Evolutionary conservation across 805 yeast species (phyloP).

Genomic region (Yamadazyma sp.): DNA sequence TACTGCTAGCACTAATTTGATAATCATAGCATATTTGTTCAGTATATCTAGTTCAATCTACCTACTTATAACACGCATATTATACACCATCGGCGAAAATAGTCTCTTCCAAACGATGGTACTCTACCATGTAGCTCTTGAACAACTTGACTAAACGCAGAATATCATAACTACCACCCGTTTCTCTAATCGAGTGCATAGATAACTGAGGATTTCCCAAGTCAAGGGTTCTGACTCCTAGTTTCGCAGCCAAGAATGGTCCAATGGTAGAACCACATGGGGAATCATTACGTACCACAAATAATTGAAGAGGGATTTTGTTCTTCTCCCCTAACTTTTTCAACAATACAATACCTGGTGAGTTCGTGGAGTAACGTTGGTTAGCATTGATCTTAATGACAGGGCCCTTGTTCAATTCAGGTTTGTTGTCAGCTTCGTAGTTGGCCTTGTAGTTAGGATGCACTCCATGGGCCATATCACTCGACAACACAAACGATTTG

Average conservation of each 20-base stretch:
- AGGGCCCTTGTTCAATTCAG: constrained; percentile 84
- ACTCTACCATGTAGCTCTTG: constrained; percentile 53
- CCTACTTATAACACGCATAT: background rate
- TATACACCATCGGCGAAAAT: constrained; percentile 22
- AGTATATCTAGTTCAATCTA: background rate
- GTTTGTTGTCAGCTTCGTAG: constrained; percentile 78
- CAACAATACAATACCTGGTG: constrained; percentile 80
- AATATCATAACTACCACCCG: constrained; percentile 79
- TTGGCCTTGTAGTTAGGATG: constrained; percentile 85
- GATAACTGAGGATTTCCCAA: constrained; percentile 89
- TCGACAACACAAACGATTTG: constrained; percentile 83
- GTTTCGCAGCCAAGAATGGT: constrained; percentile 82
- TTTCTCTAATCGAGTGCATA: constrained; percentile 93
- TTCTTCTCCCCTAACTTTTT: constrained; percentile 67
- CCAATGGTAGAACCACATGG: constrained; percentile 98
- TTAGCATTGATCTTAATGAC: constrained; percentile 92
- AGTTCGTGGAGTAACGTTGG: constrained; percentile 92
- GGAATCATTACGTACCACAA: constrained; percentile 90
- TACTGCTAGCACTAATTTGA: background rate
- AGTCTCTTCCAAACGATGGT: constrained; percentile 26
- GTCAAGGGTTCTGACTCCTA: constrained; percentile 86
- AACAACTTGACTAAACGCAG: constrained; percentile 61
- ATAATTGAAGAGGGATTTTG: constrained; percentile 81
- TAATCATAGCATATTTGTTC: background rate
- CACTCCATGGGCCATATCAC: constrained; percentile 96